A percentile compares a stretch with the other conserved stretches of the same genome.
phyloP scores from a whole-genome alignment of 345 rosid species.

The Eucalyptus sp. region DNA sequence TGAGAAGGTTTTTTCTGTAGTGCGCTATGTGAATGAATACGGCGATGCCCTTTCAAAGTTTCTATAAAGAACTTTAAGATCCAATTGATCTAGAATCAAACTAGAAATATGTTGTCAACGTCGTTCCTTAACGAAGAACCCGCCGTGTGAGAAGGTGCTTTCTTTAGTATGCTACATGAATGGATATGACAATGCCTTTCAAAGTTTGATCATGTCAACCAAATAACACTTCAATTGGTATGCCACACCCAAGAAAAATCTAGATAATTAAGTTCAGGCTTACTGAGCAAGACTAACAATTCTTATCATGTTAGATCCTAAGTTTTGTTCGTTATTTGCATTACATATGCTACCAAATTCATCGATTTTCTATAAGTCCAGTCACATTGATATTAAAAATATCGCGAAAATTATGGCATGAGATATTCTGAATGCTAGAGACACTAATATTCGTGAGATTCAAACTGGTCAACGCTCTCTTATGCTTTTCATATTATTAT shows the following conservation, averaged over 20 bases:
- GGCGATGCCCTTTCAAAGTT: background rate
- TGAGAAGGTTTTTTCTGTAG: background rate
- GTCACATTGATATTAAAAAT: accelerated
- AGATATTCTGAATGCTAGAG: background rate
- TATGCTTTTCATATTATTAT: background rate
- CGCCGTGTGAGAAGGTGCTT: background rate
- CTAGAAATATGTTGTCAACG: accelerated
- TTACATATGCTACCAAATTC: accelerated
- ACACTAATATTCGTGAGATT: background rate
- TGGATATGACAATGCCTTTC: background rate
- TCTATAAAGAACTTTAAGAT: background rate
- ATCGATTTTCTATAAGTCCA: accelerated
- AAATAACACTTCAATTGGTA: accelerated
- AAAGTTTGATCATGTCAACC: background rate
- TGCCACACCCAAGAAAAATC: background rate
- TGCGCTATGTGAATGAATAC: background rate
- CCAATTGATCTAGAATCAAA: background rate
- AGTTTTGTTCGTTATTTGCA: accelerated
- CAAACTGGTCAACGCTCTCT: background rate
- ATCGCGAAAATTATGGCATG: background rate
- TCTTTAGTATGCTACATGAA: background rate
- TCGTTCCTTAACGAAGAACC: background rate
- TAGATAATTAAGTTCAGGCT: background rate
- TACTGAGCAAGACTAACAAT: background rate
- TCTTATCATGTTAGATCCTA: accelerated